These are phyloP conservation scores for Colletotrichum incanum DNA, from an alignment of 2,329 filamentous ascomycete species.

Conservation along the genomic window DNA sequence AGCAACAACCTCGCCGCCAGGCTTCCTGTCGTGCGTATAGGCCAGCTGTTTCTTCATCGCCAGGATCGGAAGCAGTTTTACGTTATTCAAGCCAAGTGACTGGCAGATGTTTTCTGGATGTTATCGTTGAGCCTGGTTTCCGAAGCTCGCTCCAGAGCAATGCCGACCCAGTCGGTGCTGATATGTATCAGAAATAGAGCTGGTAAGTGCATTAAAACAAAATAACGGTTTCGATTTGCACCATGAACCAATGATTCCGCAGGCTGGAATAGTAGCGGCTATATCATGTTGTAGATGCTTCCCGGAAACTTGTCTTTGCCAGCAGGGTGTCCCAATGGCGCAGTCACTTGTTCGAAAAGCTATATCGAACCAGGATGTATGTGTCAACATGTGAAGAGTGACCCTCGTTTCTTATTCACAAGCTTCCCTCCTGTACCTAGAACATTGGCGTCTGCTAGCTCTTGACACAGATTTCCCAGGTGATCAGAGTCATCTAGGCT, in stretches of 20 bases:
- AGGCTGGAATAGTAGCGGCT: not conserved
- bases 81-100: not conserved
- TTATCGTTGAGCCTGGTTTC: not conserved
- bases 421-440: not conserved
- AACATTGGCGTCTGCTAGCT: not conserved
- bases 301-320: not conserved
- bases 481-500: constrained; percentile 64
- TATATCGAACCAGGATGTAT: not conserved
- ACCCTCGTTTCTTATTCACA: not conserved
- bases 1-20: not conserved
- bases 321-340: not conserved
- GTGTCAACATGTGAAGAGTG: not conserved
- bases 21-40: not conserved
- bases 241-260: not conserved
- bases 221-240: not conserved
- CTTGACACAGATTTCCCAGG: constrained; percentile 60
- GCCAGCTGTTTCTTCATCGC: not conserved
- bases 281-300: not conserved
- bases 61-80: not conserved
- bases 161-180: not conserved
- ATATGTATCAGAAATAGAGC: not conserved
- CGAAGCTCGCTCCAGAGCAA: not conserved
- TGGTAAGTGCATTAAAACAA: not conserved
- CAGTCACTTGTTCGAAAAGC: not conserved
- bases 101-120: not conserved